These are phyloP conservation scores for Metschnikowia proteae DNA, from an alignment of 805 yeast species.

Conservation along the genomic window DNA sequence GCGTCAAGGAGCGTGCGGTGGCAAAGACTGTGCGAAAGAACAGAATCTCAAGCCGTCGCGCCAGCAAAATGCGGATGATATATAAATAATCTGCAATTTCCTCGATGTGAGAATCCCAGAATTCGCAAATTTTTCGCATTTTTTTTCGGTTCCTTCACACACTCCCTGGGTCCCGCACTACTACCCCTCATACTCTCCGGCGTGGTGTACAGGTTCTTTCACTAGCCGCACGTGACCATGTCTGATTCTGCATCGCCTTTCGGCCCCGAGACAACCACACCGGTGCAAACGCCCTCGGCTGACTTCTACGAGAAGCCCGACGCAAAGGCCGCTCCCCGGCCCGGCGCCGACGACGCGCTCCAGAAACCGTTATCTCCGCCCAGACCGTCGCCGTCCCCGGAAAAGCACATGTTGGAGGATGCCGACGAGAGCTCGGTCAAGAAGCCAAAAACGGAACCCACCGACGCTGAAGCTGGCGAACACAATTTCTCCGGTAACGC, in stretches of 20 bases:
- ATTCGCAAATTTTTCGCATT: conserved; percentile 15
- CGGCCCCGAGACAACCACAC: conserved; percentile 33
- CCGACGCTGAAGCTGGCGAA: neutral
- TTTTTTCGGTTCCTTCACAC: conserved; percentile 12
- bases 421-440: conserved; percentile 21
- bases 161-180: conserved; percentile 14
- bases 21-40: conserved; percentile 7
- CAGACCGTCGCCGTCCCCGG: conserved; percentile 43
- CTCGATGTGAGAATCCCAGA: conserved; percentile 16
- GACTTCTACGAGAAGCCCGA: conserved; percentile 27
- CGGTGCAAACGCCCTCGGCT: conserved; percentile 38
- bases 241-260: conserved; percentile 22
- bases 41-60: conserved; percentile 14
- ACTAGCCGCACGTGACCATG: conserved; percentile 22
- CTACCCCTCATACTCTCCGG: conserved; percentile 1
- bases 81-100: conserved; percentile 22
- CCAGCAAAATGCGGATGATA: conserved; percentile 19
- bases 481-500: neutral
- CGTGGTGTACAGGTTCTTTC: conserved; percentile 12
- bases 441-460: conserved; percentile 19
- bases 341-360: conserved; percentile 17
- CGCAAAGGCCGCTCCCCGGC: conserved; percentile 6
- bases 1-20: conserved; percentile 16
- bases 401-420: conserved; percentile 30
- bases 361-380: conserved; percentile 45